A percentile compares a stretch with the other conserved stretches of the same genome.
phyloP scores from a whole-genome alignment of 139 green algal genomes.

The Coelastrella sp. region DNA sequence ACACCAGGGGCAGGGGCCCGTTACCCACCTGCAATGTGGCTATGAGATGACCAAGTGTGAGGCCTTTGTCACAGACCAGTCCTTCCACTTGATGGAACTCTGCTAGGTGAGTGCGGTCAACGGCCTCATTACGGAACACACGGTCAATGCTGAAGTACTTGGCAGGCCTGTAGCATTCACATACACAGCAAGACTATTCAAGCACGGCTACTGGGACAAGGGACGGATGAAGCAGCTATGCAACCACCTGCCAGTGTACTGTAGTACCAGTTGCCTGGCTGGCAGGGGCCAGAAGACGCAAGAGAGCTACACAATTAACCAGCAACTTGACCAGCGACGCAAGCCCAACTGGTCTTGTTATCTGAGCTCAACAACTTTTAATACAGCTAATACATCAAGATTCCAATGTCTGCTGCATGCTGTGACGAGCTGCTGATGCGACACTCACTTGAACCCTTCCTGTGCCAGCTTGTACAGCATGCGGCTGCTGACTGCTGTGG shows the following conservation, averaged over 20 bases:
- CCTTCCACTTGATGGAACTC: conserved; percentile 97
- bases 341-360: background rate
- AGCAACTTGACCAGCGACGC: background rate
- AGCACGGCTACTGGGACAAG: no score
- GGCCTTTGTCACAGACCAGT: conserved; percentile 86
- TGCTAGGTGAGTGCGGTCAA: conserved; percentile 98
- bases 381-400: background rate
- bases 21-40: conserved; percentile 52
- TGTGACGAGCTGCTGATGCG: background rate
- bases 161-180: conserved; percentile 72
- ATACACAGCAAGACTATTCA: no score
- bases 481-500: conserved; percentile 95
- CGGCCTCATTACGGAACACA: conserved; percentile 99
- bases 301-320: background rate
- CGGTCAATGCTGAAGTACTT: conserved; percentile 97
- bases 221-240: no score
- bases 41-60: conserved; percentile 96
- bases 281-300: no score
- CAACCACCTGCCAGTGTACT: no score
- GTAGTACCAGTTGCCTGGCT: no score
- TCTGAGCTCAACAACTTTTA: no score
- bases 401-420: background rate
- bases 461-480: conserved; percentile 96
- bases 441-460: conserved; percentile 59
- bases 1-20: background rate